These are phyloP conservation scores for Nothomitra cinnamomea DNA, from an alignment of 2,329 filamentous ascomycete species.

Conservation along the genomic window DNA sequence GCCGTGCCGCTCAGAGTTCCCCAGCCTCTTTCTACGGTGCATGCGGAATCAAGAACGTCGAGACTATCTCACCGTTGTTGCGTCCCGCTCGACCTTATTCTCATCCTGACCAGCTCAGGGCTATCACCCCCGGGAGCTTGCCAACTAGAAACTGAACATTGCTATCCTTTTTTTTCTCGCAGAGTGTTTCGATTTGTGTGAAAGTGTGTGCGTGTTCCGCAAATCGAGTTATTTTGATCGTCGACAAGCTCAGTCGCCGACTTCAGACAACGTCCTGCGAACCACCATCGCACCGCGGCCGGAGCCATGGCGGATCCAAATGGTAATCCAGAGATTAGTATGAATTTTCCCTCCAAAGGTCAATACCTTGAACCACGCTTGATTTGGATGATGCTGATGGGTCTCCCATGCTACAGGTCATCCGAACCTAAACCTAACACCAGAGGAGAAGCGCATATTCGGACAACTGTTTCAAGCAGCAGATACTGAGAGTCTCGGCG, in stretches of 20 bases:
- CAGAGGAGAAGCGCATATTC: conserved; percentile 88
- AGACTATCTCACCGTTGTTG: no score
- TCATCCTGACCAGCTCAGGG: no score
- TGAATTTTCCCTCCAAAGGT: conserved; percentile 2
- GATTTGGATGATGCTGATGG: neutral
- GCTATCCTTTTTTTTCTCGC: neutral
- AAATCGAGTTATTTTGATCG: conserved; percentile 1
- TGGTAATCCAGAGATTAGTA: neutral
- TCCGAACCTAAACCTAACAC: conserved; percentile 65
- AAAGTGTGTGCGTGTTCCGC: neutral
- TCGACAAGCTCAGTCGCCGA: neutral
- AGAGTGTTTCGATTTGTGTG: neutral
- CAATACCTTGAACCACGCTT: conserved; percentile 1
- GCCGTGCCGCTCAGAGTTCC: neutral
- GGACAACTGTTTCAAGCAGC: conserved; percentile 85
- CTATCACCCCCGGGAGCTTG: no score
- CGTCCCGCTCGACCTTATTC: no score
- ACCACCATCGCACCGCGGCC: neutral
- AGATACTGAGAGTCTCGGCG: conserved; percentile 77
- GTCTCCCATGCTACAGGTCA: neutral
- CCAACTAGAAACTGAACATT: no score
- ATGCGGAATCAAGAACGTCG: no score
- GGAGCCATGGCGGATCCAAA: conserved; percentile 2
- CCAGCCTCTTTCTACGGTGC: no score
- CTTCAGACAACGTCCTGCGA: neutral